Evolutionary conservation across 768 basidiomycete species (phyloP).

Genomic region (Jaapia argillacea): DNA sequence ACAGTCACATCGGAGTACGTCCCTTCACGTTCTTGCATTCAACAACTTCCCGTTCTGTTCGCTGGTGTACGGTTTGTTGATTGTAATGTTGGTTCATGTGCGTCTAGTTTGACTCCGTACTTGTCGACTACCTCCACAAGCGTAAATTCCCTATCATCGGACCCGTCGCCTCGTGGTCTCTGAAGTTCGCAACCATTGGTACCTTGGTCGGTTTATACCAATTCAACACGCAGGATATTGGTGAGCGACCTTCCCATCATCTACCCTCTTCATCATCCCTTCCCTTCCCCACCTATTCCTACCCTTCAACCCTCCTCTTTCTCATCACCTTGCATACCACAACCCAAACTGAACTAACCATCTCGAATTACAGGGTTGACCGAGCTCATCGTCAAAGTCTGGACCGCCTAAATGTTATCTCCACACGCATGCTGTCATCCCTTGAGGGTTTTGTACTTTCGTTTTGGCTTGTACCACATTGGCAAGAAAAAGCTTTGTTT

Average conservation of each 20-base stretch:
- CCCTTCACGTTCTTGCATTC: background rate
- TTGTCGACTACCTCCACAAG: constrained; percentile 87
- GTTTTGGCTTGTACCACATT: too few species aligned
- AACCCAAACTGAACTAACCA: background rate
- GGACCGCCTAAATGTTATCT: constrained; percentile 50
- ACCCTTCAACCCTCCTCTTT: constrained; percentile 6
- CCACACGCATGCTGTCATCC: too few species aligned
- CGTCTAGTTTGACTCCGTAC: constrained; percentile 64
- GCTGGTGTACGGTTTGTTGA: too few species aligned
- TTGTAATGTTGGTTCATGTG: too few species aligned
- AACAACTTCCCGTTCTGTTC: too few species aligned
- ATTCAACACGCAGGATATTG: constrained; percentile 98
- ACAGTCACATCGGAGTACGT: constrained; percentile 91
- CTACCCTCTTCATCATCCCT: background rate
- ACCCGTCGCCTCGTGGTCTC: constrained; percentile 56
- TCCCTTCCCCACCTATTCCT: constrained; percentile 9
- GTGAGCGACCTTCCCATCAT: constrained; percentile 44
- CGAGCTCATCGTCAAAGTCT: constrained; percentile 73
- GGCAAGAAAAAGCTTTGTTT: too few species aligned
- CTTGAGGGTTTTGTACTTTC: too few species aligned
- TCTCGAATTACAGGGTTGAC: constrained; percentile 61
- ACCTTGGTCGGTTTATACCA: constrained; percentile 89
- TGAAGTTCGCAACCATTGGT: constrained; percentile 70
- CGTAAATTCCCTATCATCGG: constrained; percentile 91
- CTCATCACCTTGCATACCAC: constrained; percentile 1